These are phyloP conservation scores for Lanmaoa pseudosensibilis DNA, from an alignment of 768 basidiomycete genomes.

Conservation along the genomic window DNA sequence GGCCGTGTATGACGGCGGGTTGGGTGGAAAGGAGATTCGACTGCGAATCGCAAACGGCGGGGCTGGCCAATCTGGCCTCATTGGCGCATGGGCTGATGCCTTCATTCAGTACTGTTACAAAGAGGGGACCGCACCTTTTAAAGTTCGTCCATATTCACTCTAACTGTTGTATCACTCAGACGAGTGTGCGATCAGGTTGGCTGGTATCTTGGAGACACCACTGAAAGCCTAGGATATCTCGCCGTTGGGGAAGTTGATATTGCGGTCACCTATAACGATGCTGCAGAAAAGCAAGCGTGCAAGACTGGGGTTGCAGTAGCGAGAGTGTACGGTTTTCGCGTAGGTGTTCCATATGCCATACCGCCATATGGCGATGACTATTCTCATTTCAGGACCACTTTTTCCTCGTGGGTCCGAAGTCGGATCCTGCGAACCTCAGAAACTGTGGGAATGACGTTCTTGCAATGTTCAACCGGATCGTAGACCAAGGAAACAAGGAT, in stretches of 20 bases:
- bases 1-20: conserved; percentile 43
- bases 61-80: conserved; percentile 51
- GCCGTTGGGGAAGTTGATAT: conserved; percentile 45
- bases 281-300: conserved; percentile 44
- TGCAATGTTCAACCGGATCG: conserved; percentile 50
- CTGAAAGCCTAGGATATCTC: conserved; percentile 46
- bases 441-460: conserved; percentile 33
- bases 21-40: conserved; percentile 33
- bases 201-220: conserved; percentile 60
- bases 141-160: conserved; percentile 32
- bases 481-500: conserved; percentile 44
- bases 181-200: conserved; percentile 39
- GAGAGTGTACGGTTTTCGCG: conserved; percentile 46
- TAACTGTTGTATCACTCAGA: not conserved
- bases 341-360: conserved; percentile 23
- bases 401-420: conserved; percentile 46
- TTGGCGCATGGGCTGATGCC: conserved; percentile 46
- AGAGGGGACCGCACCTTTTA: conserved; percentile 28
- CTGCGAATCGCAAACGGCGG: conserved; percentile 52
- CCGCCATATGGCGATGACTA: not conserved
- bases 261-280: conserved; percentile 53
- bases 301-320: conserved; percentile 33
- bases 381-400: conserved; percentile 46
- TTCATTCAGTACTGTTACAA: conserved; percentile 38
- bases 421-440: conserved; percentile 45